Percentiles rank a stretch among this genome's conserved stretches.
Conservation (phyloP, 2,329 filamentous ascomycete species). For the Ceratocystis ficicola region DNA sequence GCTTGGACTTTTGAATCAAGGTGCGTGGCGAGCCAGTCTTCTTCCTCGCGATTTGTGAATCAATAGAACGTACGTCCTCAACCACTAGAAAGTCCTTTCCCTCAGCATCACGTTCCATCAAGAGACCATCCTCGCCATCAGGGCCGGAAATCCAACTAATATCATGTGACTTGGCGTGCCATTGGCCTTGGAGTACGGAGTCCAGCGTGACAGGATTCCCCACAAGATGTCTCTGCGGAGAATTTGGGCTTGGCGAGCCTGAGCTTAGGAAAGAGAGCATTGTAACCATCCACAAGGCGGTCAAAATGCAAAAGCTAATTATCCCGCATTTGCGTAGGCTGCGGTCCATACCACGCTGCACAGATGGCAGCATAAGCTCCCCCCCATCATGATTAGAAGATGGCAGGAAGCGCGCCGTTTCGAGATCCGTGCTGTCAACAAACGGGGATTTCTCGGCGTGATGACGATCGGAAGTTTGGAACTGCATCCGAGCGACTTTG, state of each 20-base stretch:
- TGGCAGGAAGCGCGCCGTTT: conserved; percentile 42
- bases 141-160: conserved; percentile 69
- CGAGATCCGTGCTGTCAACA: conserved; percentile 31
- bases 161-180: conserved; percentile 49
- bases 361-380: not conserved
- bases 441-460: conserved; percentile 14
- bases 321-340: conserved; percentile 48
- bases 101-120: conserved; percentile 57
- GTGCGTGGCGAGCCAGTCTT: conserved; percentile 42
- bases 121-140: conserved; percentile 66
- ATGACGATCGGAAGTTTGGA: conserved; percentile 8
- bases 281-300: conserved; percentile 51
- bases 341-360: conserved; percentile 27
- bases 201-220: conserved; percentile 64
- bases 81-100: conserved; percentile 70
- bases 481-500: conserved; percentile 5
- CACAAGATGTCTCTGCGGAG: conserved; percentile 34
- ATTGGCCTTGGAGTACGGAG: conserved; percentile 54
- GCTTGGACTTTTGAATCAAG: conserved; percentile 58
- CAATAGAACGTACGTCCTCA: conserved; percentile 59
- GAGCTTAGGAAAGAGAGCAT: conserved; percentile 58
- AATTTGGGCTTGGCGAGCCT: conserved; percentile 45
- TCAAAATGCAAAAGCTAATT: conserved; percentile 49
- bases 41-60: conserved; percentile 25
- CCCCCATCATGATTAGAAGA: conserved; percentile 27